Conservation (phyloP, 2,329 filamentous ascomycete genomes). For the Emericellopsis atlantica region DNA sequence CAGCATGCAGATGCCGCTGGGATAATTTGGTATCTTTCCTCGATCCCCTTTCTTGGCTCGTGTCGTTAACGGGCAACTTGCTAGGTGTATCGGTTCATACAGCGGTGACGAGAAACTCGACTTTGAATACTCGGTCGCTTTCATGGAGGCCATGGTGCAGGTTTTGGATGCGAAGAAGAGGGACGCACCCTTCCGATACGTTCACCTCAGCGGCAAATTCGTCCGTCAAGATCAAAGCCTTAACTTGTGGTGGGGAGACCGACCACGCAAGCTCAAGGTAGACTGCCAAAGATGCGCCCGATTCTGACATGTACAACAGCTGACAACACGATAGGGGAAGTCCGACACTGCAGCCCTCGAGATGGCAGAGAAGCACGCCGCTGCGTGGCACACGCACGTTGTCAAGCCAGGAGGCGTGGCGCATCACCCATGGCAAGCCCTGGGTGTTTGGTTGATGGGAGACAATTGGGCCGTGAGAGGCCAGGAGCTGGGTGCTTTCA, state of each 20-base stretch:
- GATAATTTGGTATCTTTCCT: constrained; percentile 12
- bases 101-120: not conserved
- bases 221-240: not conserved
- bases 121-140: not conserved
- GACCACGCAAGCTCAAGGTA: not conserved
- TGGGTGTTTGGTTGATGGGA: not conserved
- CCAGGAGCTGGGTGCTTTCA: not conserved
- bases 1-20: constrained; percentile 12
- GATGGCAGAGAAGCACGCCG: not conserved
- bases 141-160: not conserved
- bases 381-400: not conserved
- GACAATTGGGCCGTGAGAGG: not conserved
- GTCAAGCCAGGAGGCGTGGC: not conserved
- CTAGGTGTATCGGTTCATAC: not conserved
- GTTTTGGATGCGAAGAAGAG: not conserved
- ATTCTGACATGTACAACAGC: not conserved
- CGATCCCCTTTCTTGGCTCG: not conserved
- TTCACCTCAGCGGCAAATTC: not conserved
- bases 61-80: not conserved
- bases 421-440: not conserved
- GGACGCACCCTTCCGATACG: not conserved
- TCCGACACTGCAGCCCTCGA: not conserved
- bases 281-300: not conserved
- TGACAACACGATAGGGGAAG: not conserved
- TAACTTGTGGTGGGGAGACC: not conserved